Evolutionary conservation across 345 rosid genomes (phyloP), one percentile per base, ranked within the genome.

Genomic region (Gossypium ekmanianum): DNA sequence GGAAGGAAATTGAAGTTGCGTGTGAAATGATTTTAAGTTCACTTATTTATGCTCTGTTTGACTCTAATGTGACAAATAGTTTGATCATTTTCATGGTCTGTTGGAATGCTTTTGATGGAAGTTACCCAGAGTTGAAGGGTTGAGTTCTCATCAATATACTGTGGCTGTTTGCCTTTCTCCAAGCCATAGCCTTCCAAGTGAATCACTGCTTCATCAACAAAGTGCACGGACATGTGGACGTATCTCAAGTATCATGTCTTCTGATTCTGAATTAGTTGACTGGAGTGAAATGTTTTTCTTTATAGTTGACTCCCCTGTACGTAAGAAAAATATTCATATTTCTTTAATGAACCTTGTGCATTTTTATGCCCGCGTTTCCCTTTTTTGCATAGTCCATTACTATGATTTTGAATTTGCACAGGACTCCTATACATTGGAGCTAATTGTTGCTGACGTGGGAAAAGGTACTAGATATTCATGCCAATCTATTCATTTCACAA

Each of bases 231-330:
- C 98, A 57, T 78, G 91, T 74, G 97, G 98, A 78, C 79, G 84
- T 78, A 83, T 80, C 67, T 85, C 96, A 78, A 84, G 77, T 71
- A 65, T 76, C 64, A 76, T 78, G 2, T 82, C 93, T 67, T 81
- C 91, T 44, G 86, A 86, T 80, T 80, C 75, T 51, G 91, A 87
- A 76, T 66, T 82, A 65, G 90, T 91, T 72, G 72, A 79, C 78
- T 95, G 99, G 99, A 85, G 76, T 84, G 99, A 95, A 84, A 82
- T 90, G 59, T 91, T 93, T 86, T 93, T 93, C 88, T 93, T 95
- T 79, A 93, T 87, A 86, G 87, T 91, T 47, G 92, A 93, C 71
- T 83, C 90, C 45, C 80, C 74, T 86, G 99, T 95, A 90, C 66
- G 83, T 59, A 18, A 20, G 9, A 45, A 70, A 70, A 27, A 13